Base-by-base conservation (phyloP, 768 basidiomycete species). In the Termitomyces bulborhizus region DNA sequence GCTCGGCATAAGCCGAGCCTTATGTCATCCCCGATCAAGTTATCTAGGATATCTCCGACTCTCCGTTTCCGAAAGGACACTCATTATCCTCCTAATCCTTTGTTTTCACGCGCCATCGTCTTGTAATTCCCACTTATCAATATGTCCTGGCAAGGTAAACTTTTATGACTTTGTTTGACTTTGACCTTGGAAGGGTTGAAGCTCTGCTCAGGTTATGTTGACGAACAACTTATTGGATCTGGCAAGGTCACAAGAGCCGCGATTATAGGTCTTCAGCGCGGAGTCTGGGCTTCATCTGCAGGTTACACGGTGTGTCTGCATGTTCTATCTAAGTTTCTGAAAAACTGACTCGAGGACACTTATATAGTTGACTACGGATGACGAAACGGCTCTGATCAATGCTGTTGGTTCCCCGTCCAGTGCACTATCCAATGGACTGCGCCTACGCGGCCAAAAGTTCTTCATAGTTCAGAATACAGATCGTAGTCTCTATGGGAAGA, bases 161-260 rank as follows among this genome's bases (percentile, higher is more conserved):
- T 18, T 45, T 34, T 43, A 12, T 29, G 12, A 1, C 4, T 15
- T 12, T 29, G 15, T n/a, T 8, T 21, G 21, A 21, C 21, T 21
- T 2, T 6, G 13, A 9, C 6, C n/a, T 16, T 8, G 26, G 40
- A 44, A 26, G 3, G 26, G 6, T 31, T 53, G 21, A 34, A 18
- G 15, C 8, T 36, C n/a, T 51, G 36, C 43, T 9, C 63, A 94
- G 92, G 78, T 58, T 91, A 92, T 73, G 88, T 93, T 70, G 89
- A 94, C 68, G 75, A 73, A 65, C 84, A 90, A 69, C 83, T 95
- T 54, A 69, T 95, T 62, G 88, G 82, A 36, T 84, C 73, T 58
- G 83, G 82, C 61, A 90, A 83, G 71, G 73, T 96, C 65, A n/a
- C 73, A 26, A 79, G 80, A 63, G 93, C 91, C 39, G 92, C 92